Evolutionary conservation across 225 moss, liverwort and hornwort species (phyloP).

Genomic region (Polytrichum commune): DNA sequence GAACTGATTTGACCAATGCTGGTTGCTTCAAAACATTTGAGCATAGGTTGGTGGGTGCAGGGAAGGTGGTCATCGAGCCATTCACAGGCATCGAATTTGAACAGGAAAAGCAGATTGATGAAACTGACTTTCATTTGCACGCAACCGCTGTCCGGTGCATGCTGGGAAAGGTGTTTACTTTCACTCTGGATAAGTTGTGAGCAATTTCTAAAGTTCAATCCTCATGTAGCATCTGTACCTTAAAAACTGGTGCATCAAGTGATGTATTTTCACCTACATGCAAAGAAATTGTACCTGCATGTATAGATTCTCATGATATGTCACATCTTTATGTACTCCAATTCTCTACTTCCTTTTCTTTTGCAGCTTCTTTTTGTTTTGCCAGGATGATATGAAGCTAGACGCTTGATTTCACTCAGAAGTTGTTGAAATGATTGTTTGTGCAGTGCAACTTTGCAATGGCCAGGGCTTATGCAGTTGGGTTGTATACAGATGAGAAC

Average conservation of each 20-base stretch:
- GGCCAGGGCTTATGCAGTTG: constrained; percentile 58
- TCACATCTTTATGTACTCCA: background rate
- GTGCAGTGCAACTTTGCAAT: constrained; percentile 53
- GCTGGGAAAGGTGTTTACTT: constrained; percentile 42
- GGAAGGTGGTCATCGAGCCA: constrained; percentile 40
- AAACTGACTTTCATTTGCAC: constrained; percentile 38
- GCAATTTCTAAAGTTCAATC: too few relatives aligned
- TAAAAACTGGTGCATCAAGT: too few relatives aligned
- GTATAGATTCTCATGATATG: constrained; percentile 1
- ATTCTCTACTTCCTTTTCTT: background rate
- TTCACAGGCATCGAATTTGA: constrained; percentile 50
- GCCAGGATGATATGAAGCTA: constrained; percentile 8
- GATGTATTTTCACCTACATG: background rate
- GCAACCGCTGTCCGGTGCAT: constrained; percentile 59
- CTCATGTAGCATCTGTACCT: too few relatives aligned
- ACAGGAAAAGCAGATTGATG: constrained; percentile 48
- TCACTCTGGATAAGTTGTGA: background rate
- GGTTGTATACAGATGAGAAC: constrained; percentile 48
- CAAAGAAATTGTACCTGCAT: background rate
- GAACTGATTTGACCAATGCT: too few relatives aligned
- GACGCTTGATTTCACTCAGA: constrained; percentile 16
- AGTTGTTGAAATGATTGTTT: constrained; percentile 19
- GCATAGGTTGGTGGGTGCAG: constrained; percentile 12
- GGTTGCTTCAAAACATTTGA: too few relatives aligned
- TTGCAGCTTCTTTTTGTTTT: constrained; percentile 3